These are phyloP conservation scores for Ormosia emarginata DNA, from an alignment of 306 rosid genomes.

Conservation along the genomic window DNA sequence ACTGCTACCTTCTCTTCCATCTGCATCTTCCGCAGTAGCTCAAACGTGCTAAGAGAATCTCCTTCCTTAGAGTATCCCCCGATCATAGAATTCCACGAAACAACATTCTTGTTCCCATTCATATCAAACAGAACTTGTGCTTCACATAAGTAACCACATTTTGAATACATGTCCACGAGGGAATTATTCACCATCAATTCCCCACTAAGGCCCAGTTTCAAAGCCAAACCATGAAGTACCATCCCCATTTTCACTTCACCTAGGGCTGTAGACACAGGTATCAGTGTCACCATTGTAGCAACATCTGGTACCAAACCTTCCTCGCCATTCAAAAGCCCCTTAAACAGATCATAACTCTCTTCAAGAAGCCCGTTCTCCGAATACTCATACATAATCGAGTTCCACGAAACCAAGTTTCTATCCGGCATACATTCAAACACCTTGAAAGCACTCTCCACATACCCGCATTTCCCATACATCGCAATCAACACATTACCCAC, in stretches of 20 bases:
- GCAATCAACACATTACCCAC: slow-evolving; percentile 69
- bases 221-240: slow-evolving; percentile 70
- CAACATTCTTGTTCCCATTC: slow-evolving; percentile 55
- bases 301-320: slow-evolving; percentile 61
- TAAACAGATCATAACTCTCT: slow-evolving; percentile 38
- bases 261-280: slow-evolving; percentile 58
- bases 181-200: slow-evolving; percentile 68
- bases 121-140: slow-evolving; percentile 45
- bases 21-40: slow-evolving; percentile 59
- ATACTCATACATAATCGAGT: slow-evolving; percentile 57
- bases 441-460: slow-evolving; percentile 42
- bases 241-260: slow-evolving; percentile 51
- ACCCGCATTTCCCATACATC: slow-evolving; percentile 62
- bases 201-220: slow-evolving; percentile 46
- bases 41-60: slow-evolving; percentile 41
- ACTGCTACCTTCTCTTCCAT: slow-evolving; percentile 42
- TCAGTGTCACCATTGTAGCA: slow-evolving; percentile 63
- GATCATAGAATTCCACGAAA: slow-evolving; percentile 81
- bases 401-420: slow-evolving; percentile 77
- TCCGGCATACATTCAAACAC: slow-evolving; percentile 59
- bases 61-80: slow-evolving; percentile 65
- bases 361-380: slow-evolving; percentile 50
- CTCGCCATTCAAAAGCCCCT: slow-evolving; percentile 39
- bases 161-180: slow-evolving; percentile 70
- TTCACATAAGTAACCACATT: slow-evolving; percentile 54